phyloP scores from a whole-genome alignment of 1,284 basidiomycete genomes.

The Sporisorium scitamineum region DNA sequence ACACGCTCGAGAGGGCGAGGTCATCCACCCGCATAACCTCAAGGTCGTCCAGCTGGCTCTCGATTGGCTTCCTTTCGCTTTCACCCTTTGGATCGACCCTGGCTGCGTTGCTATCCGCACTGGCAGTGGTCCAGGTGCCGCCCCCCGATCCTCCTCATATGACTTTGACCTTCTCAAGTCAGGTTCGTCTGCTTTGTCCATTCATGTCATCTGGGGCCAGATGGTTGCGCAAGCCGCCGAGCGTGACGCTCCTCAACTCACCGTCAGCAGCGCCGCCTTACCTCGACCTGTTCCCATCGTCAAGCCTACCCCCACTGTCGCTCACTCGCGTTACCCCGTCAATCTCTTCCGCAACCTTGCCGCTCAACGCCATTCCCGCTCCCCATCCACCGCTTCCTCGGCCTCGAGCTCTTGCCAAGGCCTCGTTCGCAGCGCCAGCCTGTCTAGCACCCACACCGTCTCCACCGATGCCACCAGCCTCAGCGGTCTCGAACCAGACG shows the following conservation, averaged over 20 bases:
- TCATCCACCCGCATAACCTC: conserved; percentile 15
- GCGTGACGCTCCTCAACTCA: conserved; percentile 21
- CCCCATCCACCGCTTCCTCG: conserved; percentile 28
- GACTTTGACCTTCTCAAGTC: conserved; percentile 27
- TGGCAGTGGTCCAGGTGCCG: conserved; percentile 51
- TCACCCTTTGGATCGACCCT: conserved; percentile 63
- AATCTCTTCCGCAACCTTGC: conserved; percentile 10
- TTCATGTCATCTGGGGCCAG: conserved; percentile 52
- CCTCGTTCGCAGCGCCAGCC: conserved; percentile 37
- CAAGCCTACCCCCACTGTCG: conserved; percentile 17
- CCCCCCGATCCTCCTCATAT: conserved; percentile 6
- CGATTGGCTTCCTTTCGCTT: conserved; percentile 34
- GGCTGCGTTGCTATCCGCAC: conserved; percentile 57
- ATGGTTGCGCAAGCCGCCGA: conserved; percentile 24
- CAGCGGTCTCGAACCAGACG: conserved; percentile 10
- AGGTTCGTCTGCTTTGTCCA: not conserved
- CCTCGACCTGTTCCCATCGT: conserved; percentile 43
- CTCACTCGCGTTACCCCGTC: conserved; percentile 20
- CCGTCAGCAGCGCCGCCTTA: conserved; percentile 24
- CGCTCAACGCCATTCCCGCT: conserved; percentile 17
- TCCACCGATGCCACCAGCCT: conserved; percentile 46
- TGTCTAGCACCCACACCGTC: conserved; percentile 33
- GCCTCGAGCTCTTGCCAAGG: conserved; percentile 18
- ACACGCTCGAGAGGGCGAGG: conserved; percentile 30
- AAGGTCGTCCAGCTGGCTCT: conserved; percentile 28